These are phyloP conservation scores for Gonapodya prolifera DNA, from an alignment of 192 early-diverging fungal species.

Conservation along the genomic window DNA sequence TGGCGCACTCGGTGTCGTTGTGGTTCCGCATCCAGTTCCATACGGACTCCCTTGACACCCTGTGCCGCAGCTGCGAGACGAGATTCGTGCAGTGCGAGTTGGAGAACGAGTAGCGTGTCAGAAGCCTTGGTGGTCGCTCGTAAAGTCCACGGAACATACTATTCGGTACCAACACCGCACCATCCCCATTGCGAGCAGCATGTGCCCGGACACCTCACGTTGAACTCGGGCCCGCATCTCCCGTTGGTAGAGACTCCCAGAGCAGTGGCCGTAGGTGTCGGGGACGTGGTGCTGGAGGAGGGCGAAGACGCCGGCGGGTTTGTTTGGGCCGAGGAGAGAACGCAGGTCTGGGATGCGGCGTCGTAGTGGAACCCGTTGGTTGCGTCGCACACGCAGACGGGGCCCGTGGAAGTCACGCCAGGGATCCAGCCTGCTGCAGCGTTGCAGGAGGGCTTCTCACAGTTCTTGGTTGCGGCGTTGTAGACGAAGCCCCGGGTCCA, in stretches of 20 bases:
- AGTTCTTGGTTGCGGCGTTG: not conserved
- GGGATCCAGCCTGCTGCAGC: not conserved
- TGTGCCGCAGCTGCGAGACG: not conserved
- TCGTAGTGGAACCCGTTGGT: not conserved
- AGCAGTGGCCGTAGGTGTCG: not conserved
- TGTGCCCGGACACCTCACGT: not conserved
- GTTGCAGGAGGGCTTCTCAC: not conserved
- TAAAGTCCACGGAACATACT: not conserved
- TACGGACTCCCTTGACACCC: not conserved
- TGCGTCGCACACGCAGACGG: not conserved
- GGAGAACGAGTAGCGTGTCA: not conserved
- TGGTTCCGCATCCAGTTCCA: not conserved
- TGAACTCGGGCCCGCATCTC: not conserved
- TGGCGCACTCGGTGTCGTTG: not conserved
- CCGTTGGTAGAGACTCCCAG: not conserved
- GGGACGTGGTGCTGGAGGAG: not conserved
- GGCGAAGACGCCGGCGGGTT: not conserved
- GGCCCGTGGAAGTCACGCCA: not conserved
- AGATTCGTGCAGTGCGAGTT: not conserved
- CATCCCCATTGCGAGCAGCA: not conserved
- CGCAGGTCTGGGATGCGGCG: not conserved
- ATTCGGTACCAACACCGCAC: not conserved
- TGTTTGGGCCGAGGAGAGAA: not conserved
- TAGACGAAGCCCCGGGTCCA: not conserved
- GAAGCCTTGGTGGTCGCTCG: no score